Percentiles rank a stretch among this genome's conserved stretches.
phyloP scores from a whole-genome alignment of 371 early-diverging fungal genomes.

The Umbelopsis sp. region DNA sequence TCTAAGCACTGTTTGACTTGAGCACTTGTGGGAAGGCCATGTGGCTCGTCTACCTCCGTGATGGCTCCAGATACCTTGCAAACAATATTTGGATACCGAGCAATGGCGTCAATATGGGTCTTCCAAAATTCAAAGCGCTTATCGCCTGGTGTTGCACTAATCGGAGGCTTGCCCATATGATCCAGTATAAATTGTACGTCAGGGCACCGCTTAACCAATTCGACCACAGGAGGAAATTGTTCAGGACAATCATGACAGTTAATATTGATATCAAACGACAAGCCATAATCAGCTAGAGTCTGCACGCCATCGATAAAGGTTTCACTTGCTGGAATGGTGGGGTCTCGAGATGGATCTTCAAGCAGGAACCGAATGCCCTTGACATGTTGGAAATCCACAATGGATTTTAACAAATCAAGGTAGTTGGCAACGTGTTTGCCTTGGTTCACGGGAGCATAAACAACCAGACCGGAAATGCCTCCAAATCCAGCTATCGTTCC shows the following conservation, averaged over 20 bases:
- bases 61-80: constrained; percentile 50
- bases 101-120: constrained; percentile 29
- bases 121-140: constrained; percentile 38
- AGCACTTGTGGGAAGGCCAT: constrained; percentile 15
- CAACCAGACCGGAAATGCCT: constrained; percentile 45
- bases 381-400: constrained; percentile 26
- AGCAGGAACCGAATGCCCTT: constrained; percentile 45
- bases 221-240: constrained; percentile 44
- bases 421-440: constrained; percentile 36
- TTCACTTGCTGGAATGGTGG: constrained; percentile 26
- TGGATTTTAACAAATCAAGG: constrained; percentile 29
- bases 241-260: constrained; percentile 37
- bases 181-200: constrained; percentile 45
- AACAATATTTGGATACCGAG: constrained; percentile 31
- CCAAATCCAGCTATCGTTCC: constrained; percentile 29
- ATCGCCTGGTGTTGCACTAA: constrained; percentile 35
- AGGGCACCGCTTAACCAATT: constrained; percentile 43
- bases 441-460: constrained; percentile 49
- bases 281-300: constrained; percentile 25
- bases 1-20: constrained; percentile 44
- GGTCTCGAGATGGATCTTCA: constrained; percentile 40
- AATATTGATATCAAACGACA: constrained; percentile 47
- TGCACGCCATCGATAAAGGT: constrained; percentile 39
- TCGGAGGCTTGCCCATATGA: constrained; percentile 56
- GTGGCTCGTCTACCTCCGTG: constrained; percentile 30